phyloP scores from a whole-genome alignment of 2,329 filamentous ascomycete species.

The Stromatinia cepivora region DNA sequence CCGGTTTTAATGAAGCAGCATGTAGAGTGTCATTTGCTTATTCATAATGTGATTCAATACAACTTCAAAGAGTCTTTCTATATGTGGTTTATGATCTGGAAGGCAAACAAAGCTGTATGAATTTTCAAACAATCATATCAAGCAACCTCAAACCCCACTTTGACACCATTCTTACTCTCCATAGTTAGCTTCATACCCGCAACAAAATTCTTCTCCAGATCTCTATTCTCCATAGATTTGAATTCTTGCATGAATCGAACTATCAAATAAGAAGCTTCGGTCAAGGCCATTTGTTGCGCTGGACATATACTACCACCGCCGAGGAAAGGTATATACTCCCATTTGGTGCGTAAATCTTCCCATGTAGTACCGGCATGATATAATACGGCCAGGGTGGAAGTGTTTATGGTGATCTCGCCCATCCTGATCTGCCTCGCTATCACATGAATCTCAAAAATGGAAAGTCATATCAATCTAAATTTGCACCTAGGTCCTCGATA shows the following conservation, averaged over 20 bases:
- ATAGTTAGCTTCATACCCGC: neutral
- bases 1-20: too few species aligned
- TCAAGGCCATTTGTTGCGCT: slow-evolving; percentile 8
- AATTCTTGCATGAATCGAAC: slow-evolving; percentile 15
- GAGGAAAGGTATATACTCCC: slow-evolving; percentile 15
- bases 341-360: slow-evolving; percentile 41
- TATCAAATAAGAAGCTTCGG: neutral
- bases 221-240: slow-evolving; percentile 3
- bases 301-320: slow-evolving; percentile 2
- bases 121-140: neutral
- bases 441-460: neutral
- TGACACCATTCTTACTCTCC: neutral
- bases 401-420: too few species aligned
- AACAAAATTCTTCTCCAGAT: neutral
- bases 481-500: neutral
- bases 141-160: neutral
- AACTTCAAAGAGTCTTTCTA: too few species aligned
- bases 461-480: neutral
- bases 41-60: too few species aligned
- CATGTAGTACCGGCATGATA: slow-evolving; percentile 31
- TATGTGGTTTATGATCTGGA: too few species aligned
- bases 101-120: neutral
- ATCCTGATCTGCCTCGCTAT: neutral
- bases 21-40: too few species aligned
- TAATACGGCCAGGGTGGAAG: neutral